Evolutionary conservation across 2,329 filamentous ascomycete genomes (phyloP), one percentile per base, ranked within the genome.

Genomic region (Kalmusia sp.): DNA sequence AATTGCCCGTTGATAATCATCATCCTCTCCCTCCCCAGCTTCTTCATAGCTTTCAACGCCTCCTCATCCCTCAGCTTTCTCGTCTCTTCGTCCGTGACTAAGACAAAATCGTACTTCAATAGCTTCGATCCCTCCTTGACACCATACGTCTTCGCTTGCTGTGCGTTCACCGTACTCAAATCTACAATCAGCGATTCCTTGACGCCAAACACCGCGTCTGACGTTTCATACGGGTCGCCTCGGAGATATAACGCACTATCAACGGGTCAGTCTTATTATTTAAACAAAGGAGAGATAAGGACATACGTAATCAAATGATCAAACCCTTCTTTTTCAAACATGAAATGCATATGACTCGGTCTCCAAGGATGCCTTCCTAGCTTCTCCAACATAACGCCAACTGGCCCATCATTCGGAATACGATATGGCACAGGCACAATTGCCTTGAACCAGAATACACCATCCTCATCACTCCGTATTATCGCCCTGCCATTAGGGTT

Each of bases 391-490:
- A 74, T 59, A 45, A 62, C 61, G 1, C 71, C 92, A 1, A 96
- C 91, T 0, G 92, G 92, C 31, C 72, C 72, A 74, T 96, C 91
- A 64, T 91, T 82, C 1, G 91, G 91, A 65, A 96, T 95, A 0
- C 90, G 88, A 74, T 96, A 96, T 48, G 88, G 87, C 52, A 96
- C 91, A 0, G 92, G 92, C 54, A 88, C 87, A 69, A 96, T 91
- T 0, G 88, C 91, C 66, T 87, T 87, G 79, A 96, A 96, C 87
- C 89, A 96, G 71, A 96, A 95, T 1, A 81, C 68, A 0, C 93
- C 93, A 30, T 92, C 79, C 0, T 82, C 79, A 62, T 93, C 90
- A 55, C 82, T 89, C 35, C 76, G 76, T 79, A 92, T 82, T 52
- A 93, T 81, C 51, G 88, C 90, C 35, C 91, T 80, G 41, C 91